phyloP scores from a whole-genome alignment of 1,284 basidiomycete genomes.

The Ganoderma leucocontextum region DNA sequence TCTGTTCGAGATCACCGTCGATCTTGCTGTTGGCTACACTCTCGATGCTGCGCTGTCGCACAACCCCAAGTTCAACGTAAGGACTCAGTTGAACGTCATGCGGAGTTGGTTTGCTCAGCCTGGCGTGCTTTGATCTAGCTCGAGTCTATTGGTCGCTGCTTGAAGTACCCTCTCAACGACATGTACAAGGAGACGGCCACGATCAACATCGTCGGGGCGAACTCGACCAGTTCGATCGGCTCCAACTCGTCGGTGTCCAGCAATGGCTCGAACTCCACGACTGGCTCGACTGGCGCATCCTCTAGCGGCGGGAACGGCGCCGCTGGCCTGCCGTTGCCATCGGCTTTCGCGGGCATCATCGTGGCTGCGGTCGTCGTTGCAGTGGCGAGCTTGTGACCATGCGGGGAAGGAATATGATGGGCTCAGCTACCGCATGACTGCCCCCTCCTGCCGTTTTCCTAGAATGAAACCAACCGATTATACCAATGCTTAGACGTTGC shows the following conservation, averaged over 20 bases:
- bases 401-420: not conserved
- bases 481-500: not conserved
- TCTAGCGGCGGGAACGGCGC: constrained; percentile 13
- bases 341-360: constrained; percentile 20
- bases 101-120: not conserved
- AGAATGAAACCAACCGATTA: not conserved
- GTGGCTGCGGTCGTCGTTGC: constrained; percentile 20
- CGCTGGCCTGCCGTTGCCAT: constrained; percentile 10
- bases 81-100: constrained; percentile 20
- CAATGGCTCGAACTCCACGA: constrained; percentile 12
- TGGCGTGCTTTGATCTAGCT: constrained; percentile 48
- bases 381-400: constrained; percentile 19
- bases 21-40: constrained; percentile 89
- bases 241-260: constrained; percentile 18
- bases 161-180: constrained; percentile 58
- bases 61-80: constrained; percentile 67
- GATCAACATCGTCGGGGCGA: constrained; percentile 49
- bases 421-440: not conserved
- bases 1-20: constrained; percentile 85
- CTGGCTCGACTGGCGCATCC: not conserved
- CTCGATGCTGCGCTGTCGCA: constrained; percentile 73
- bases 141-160: constrained; percentile 71
- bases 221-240: constrained; percentile 44
- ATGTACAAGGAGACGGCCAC: constrained; percentile 72
- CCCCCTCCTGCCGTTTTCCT: not conserved